Conservation (phyloP, 352 stramenopile genomes). For the Phytopythium sindhum region DNA sequence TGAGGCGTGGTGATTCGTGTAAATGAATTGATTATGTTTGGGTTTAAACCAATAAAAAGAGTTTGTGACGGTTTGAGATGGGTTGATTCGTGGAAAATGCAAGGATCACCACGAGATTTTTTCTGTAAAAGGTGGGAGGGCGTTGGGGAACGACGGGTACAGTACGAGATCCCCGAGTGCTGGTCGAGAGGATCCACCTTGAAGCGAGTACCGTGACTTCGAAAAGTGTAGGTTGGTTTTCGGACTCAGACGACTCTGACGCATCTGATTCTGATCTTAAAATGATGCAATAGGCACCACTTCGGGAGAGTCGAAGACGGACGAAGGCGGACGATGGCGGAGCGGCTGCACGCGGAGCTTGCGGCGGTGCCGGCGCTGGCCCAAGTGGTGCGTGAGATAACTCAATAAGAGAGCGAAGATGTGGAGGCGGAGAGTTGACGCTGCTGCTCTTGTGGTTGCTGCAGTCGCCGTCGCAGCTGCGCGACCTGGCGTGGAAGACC, state of each 20-base stretch:
- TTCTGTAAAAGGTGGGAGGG: no score
- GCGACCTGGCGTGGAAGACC: constrained; percentile 44
- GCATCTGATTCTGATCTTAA: neutral
- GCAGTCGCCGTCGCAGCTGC: constrained; percentile 38
- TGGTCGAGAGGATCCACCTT: no score
- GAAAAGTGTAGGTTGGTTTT: no score
- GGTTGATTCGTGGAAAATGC: constrained; percentile 3
- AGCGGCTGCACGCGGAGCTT: constrained; percentile 32
- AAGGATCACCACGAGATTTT: constrained; percentile 4
- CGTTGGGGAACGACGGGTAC: no score
- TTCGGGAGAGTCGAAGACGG: neutral
- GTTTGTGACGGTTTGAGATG: neutral
- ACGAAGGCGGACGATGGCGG: constrained; percentile 11
- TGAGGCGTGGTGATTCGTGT: neutral
- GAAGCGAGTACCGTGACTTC: no score
- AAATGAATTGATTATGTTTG: neutral
- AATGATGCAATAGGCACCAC: neutral
- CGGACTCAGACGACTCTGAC: no score
- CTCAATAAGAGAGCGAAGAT: neutral
- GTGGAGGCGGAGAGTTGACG: neutral
- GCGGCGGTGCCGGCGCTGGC: constrained; percentile 25
- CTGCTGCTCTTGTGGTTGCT: neutral
- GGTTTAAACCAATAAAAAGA: neutral
- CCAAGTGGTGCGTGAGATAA: constrained; percentile 21
- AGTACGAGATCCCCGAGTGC: no score